Percentiles rank a stretch among this genome's conserved stretches.
Evolutionary conservation across 1,139 yeast species (phyloP).

Genomic region (Protomyces inouyei): DNA sequence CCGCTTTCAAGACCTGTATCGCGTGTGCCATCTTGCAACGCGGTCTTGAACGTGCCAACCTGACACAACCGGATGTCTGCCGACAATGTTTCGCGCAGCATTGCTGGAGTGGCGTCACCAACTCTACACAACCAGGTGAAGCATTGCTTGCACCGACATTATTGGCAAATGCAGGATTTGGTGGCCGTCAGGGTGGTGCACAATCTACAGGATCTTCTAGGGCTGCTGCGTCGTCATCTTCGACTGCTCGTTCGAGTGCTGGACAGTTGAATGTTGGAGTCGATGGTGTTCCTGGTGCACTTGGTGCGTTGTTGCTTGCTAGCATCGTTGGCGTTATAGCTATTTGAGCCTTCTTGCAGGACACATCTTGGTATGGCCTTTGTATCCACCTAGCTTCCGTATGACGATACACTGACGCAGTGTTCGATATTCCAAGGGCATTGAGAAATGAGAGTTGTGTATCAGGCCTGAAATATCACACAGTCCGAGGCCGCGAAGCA

Average conservation of each 20-base stretch:
- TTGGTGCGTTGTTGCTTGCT: background rate
- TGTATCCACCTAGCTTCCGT: too few relatives aligned
- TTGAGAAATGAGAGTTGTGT: too few relatives aligned
- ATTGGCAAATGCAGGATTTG: slow-evolving; percentile 3
- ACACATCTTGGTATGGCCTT: too few relatives aligned
- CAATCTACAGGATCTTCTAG: background rate
- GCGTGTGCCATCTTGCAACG: slow-evolving; percentile 87
- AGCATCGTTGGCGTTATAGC: background rate
- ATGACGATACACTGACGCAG: too few relatives aligned
- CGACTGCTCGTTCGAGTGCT: slow-evolving; percentile 7
- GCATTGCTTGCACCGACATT: slow-evolving; percentile 18
- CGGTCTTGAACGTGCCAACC: slow-evolving; percentile 66
- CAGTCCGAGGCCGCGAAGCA: too few relatives aligned
- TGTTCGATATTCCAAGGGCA: too few relatives aligned
- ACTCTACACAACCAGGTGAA: slow-evolving; percentile 6
- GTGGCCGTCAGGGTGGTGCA: slow-evolving; percentile 2
- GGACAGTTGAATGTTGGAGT: background rate
- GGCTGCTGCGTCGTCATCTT: background rate
- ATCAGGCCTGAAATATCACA: too few relatives aligned
- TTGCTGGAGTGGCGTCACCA: slow-evolving; percentile 67
- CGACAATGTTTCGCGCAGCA: slow-evolving; percentile 62
- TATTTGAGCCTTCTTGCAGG: too few relatives aligned
- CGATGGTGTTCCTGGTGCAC: background rate
- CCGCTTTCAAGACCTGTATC: slow-evolving; percentile 76
- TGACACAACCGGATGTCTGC: slow-evolving; percentile 66